These are phyloP conservation scores for Drechslerella dactyloides DNA, from an alignment of 2,329 filamentous ascomycete genomes.

Conservation along the genomic window DNA sequence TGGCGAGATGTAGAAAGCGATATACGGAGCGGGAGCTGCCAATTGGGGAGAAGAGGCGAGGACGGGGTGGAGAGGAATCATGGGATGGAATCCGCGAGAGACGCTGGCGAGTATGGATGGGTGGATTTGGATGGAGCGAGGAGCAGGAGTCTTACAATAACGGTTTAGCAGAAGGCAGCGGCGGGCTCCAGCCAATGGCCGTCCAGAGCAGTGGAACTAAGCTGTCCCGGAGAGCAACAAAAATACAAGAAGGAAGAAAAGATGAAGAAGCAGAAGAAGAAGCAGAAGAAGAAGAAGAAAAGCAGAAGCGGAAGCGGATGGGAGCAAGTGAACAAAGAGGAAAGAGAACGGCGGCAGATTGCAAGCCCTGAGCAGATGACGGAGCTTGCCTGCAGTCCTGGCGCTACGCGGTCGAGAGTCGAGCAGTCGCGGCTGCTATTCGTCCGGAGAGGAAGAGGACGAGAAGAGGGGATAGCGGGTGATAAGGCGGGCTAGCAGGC, in stretches of 20 bases:
- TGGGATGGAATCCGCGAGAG: conserved; percentile 5
- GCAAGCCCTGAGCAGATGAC: not conserved
- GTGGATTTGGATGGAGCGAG: conserved; percentile 4
- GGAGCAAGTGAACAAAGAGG: not conserved
- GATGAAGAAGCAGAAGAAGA: not conserved
- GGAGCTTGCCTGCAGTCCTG: conserved; percentile 1
- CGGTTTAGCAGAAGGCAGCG: not conserved
- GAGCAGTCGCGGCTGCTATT: not conserved
- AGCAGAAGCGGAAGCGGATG: not conserved
- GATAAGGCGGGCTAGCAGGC: not conserved
- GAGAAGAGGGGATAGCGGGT: not conserved
- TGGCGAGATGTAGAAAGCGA: not conserved
- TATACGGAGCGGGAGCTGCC: not conserved
- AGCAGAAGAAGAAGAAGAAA: not conserved
- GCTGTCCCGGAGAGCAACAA: not conserved
- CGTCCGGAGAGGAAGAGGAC: not conserved
- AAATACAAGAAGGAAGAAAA: not conserved
- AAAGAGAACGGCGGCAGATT: not conserved
- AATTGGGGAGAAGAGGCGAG: not conserved
- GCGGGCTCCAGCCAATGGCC: not conserved
- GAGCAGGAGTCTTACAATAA: conserved; percentile 4
- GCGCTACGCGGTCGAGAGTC: not conserved
- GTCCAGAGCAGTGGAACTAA: not conserved
- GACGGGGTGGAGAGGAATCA: not conserved
- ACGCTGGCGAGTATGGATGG: conserved; percentile 5